Evolutionary conservation across 2,329 filamentous ascomycete species (phyloP).

Genomic region (Teratosphaeria viscida): DNA sequence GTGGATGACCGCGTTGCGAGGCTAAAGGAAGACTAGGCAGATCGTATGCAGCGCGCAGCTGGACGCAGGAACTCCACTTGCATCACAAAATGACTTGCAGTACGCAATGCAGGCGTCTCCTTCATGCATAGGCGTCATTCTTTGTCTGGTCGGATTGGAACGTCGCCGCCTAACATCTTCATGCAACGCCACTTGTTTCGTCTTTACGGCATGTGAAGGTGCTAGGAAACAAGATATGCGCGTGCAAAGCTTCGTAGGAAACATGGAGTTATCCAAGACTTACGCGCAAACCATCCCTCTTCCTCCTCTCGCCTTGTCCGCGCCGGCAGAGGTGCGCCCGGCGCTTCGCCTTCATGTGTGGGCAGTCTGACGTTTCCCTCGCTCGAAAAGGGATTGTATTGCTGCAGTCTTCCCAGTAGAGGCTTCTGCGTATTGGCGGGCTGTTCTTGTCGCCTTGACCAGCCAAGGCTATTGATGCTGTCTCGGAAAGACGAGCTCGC

Average conservation of each 20-base stretch:
- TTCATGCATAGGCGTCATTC: neutral
- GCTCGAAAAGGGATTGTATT: constrained; percentile 76
- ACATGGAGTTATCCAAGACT: constrained; percentile 39
- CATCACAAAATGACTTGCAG: constrained; percentile 2
- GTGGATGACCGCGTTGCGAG: neutral
- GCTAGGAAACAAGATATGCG: neutral
- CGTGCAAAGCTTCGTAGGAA: neutral
- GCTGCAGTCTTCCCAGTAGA: constrained; percentile 73
- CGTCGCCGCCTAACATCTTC: neutral
- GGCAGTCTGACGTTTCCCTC: constrained; percentile 85
- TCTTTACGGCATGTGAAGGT: neutral
- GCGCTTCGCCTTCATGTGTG: constrained; percentile 61
- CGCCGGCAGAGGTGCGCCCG: constrained; percentile 78
- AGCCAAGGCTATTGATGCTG: constrained; percentile 88
- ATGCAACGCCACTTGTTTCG: neutral
- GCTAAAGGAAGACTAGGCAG: neutral
- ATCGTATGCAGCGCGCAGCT: constrained; percentile 5
- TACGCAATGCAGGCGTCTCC: neutral
- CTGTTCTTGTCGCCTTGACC: constrained; percentile 76
- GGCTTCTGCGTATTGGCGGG: constrained; percentile 68
- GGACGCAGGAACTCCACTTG: constrained; percentile 18
- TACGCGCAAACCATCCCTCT: constrained; percentile 89
- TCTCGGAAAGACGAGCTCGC: constrained; percentile 83
- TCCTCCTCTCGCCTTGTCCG: constrained; percentile 82
- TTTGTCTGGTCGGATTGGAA: neutral